phyloP scores from a whole-genome alignment of 2,329 filamentous ascomycete genomes.

The Zopfia rhizophila region DNA sequence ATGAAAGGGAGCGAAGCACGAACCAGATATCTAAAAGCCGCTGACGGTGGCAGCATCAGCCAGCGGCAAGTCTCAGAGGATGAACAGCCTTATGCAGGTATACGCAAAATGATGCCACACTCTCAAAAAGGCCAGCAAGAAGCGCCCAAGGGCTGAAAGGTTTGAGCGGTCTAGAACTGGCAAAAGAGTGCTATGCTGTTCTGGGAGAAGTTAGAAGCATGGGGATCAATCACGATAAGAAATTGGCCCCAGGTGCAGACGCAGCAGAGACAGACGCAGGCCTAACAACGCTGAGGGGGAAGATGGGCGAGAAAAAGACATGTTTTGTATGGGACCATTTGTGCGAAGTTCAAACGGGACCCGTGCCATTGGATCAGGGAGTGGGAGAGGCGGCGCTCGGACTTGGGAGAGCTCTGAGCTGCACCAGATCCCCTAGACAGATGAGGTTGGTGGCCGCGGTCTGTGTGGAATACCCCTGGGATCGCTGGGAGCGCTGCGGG shows the following conservation, averaged over 20 bases:
- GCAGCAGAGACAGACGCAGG: conserved; percentile 38
- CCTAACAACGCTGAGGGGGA: conserved; percentile 21
- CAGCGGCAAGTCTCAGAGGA: conserved; percentile 34
- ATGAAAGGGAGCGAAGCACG: conserved; percentile 40
- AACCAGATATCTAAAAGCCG: conserved; percentile 45
- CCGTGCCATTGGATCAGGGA: conserved; percentile 34
- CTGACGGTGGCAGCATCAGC: conserved; percentile 5
- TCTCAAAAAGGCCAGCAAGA: conserved; percentile 29
- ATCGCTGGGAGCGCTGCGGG: conserved; percentile 19
- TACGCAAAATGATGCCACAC: conserved; percentile 40
- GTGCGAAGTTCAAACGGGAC: conserved; percentile 36
- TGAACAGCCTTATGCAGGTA: conserved; percentile 37
- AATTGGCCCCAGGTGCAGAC: conserved; percentile 37
- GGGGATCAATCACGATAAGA: conserved; percentile 37
- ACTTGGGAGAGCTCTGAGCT: conserved; percentile 35
- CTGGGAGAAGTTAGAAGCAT: conserved; percentile 29
- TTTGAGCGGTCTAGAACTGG: conserved; percentile 38
- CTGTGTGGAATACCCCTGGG: conserved; percentile 27
- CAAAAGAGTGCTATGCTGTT: conserved; percentile 30
- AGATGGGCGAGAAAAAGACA: conserved; percentile 35
- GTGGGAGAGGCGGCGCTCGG: conserved; percentile 43
- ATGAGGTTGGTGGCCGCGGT: conserved; percentile 41
- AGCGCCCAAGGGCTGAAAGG: conserved; percentile 29
- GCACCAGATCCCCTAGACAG: conserved; percentile 18
- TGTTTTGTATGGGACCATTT: conserved; percentile 43